Base-by-base conservation (phyloP, 140 eudicot genomes). In the Bidens hawaiensis region DNA sequence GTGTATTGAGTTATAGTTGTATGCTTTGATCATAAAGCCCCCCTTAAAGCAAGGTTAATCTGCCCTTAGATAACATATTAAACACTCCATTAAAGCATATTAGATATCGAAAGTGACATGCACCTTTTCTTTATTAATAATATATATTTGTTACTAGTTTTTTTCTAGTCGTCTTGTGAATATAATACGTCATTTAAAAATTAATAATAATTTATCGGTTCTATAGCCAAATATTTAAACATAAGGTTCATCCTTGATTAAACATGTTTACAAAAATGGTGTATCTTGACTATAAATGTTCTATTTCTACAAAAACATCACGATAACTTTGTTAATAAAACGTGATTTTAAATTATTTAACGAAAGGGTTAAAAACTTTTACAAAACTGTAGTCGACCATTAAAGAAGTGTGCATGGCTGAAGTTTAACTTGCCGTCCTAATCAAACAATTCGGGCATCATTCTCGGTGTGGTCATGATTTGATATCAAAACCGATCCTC, bases 11-110 rank as follows among this genome's bases (percentile, higher is more conserved):
- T 72, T 72, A 64, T 43, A 55, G 57, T 50, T 50, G 33, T 55
- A 72, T 23, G 78, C 71, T 72, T 64, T 72, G 41, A 72, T 64
- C 66, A 72, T 55, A 72, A 63, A 64, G 75, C 51, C n/a, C 30
- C 71, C 42, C 21, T 28, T 18, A 72, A 72, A 72, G 71, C 77
- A 72, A 54, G 6, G 77, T 64, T 63, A 42, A 71, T 64, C 53
- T 72, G 65, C 45, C 31, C 31, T 72, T 28, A 63, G 71, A 72
- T 72, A 72, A 72, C 72, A 55, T 72, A 54, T 54, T 64, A 17
- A 64, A 72, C 59, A 72, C 65, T 31, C 54, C 9, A 14, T 36
- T 22, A 72, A 64, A 64, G 66, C 66, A 54, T 72, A 31, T 55
- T 72, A 64, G 60, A 64, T 55, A 64, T 64, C 43, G 77, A 72